Conservation (phyloP, 106 monocot species). For the Dioscorea dumetorum region DNA sequence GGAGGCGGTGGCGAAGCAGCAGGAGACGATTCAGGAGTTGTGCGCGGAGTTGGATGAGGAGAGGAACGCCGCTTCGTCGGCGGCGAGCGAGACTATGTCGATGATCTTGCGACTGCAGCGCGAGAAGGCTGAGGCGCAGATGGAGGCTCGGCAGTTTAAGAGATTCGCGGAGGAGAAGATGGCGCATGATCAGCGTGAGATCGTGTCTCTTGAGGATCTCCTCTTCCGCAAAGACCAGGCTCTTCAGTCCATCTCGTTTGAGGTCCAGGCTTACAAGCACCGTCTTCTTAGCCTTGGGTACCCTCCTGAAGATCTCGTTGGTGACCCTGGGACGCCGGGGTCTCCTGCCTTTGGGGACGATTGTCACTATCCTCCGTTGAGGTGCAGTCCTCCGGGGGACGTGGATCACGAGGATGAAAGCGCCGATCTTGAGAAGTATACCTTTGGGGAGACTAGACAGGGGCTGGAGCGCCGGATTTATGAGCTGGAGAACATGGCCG, state of each 20-base stretch:
- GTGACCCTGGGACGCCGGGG: background rate
- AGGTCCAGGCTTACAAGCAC: constrained; percentile 27
- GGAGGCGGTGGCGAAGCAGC: constrained; percentile 31
- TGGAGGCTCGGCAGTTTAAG: constrained; percentile 57
- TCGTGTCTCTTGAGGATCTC: constrained; percentile 36
- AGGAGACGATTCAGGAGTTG: constrained; percentile 33
- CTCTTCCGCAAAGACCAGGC: constrained; percentile 31
- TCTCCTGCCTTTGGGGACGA: background rate
- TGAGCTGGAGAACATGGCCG: constrained; percentile 5
- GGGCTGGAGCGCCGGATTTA: constrained; percentile 17
- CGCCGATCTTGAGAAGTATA: constrained; percentile 19
- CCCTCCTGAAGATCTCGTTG: constrained; percentile 7
- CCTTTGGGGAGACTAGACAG: constrained; percentile 1
- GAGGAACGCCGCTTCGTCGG: constrained; percentile 33
- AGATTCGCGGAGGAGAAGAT: constrained; percentile 41
- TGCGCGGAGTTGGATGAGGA: constrained; percentile 47
- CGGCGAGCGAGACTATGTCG: constrained; percentile 55
- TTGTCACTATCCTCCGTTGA: constrained; percentile 28
- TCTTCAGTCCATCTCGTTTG: constrained; percentile 19
- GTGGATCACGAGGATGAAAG: background rate
- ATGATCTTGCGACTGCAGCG: constrained; percentile 60
- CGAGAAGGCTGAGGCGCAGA: constrained; percentile 51
- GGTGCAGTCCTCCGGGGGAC: constrained; percentile 11
- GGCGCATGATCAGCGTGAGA: constrained; percentile 42
- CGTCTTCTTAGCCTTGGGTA: constrained; percentile 25